Evolutionary conservation across 139 green algal genomes (phyloP).

Genomic region (Nannochloris sp.): DNA sequence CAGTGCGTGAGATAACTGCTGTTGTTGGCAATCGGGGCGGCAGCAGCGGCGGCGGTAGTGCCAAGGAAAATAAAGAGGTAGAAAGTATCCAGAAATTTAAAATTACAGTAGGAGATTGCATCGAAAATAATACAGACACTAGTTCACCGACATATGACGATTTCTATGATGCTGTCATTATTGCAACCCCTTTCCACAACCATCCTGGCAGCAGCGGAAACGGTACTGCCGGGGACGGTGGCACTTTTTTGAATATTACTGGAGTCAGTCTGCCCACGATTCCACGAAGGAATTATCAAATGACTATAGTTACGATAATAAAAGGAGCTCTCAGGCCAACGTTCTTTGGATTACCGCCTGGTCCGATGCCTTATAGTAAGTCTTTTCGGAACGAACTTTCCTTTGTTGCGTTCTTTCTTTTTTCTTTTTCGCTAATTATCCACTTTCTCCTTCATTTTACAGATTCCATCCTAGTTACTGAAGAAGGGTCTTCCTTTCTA

Average conservation of each 20-base stretch:
- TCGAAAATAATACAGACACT: no score
- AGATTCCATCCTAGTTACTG: conserved; percentile 38
- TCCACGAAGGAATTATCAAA: conserved; percentile 35
- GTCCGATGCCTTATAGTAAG: not conserved
- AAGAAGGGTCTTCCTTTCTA: conserved; percentile 11
- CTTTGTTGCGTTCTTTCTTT: no score
- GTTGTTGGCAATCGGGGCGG: no score
- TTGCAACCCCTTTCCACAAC: conserved; percentile 38
- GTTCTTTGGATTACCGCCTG: conserved; percentile 30
- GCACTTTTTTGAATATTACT: conserved; percentile 13
- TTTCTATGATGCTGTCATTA: conserved; percentile 41
- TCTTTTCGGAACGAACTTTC: no score
- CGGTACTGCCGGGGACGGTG: no score
- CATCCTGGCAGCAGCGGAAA: no score
- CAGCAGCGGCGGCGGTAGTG: no score
- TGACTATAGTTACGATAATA: conserved; percentile 45
- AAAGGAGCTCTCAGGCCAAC: conserved; percentile 22
- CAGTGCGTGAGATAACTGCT: no score
- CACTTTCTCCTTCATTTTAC: not conserved
- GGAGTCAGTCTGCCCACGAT: not conserved
- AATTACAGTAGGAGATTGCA: no score
- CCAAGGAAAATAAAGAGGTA: no score
- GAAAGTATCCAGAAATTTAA: no score
- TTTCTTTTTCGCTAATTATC: not conserved
- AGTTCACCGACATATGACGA: no score